These are phyloP conservation scores for Tilletia caries DNA, from an alignment of 1,284 basidiomycete genomes.

Conservation along the genomic window DNA sequence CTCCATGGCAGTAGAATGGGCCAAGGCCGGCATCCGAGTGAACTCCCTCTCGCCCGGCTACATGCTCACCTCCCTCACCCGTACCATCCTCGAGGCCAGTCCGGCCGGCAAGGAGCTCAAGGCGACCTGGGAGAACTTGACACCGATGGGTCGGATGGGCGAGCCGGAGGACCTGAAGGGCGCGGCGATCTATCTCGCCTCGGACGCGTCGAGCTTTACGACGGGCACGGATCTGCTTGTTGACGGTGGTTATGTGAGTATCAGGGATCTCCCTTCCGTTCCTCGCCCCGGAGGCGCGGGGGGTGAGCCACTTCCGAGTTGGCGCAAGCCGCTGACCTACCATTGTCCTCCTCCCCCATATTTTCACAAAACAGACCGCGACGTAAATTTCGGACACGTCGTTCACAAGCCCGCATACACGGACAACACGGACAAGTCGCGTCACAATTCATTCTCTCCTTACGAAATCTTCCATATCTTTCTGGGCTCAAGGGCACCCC, in stretches of 20 bases:
- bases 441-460: too few relatives aligned
- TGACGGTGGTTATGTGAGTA: slow-evolving; percentile 70
- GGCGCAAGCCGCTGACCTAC: too few relatives aligned
- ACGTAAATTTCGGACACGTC: too few relatives aligned
- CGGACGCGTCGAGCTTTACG: slow-evolving; percentile 79
- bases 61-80: slow-evolving; percentile 74
- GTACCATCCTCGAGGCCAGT: slow-evolving; percentile 56
- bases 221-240: slow-evolving; percentile 79
- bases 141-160: slow-evolving; percentile 69
- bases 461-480: too few relatives aligned
- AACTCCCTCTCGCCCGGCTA: slow-evolving; percentile 59
- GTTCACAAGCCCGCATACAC: too few relatives aligned
- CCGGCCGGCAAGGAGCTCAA: slow-evolving; percentile 30
- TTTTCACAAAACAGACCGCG: too few relatives aligned
- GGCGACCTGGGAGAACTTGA: slow-evolving; percentile 79
- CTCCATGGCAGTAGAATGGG: slow-evolving; percentile 84
- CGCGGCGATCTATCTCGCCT: slow-evolving; percentile 77
- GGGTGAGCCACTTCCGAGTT: too few relatives aligned
- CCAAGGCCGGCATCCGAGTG: slow-evolving; percentile 75
- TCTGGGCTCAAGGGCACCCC: too few relatives aligned
- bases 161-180: slow-evolving; percentile 59
- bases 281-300: too few relatives aligned
- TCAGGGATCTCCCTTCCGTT: too few relatives aligned
- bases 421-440: too few relatives aligned
- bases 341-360: too few relatives aligned